Conservation (phyloP, 2,329 filamentous ascomycete species). For the Botrytis hyacinthi region DNA sequence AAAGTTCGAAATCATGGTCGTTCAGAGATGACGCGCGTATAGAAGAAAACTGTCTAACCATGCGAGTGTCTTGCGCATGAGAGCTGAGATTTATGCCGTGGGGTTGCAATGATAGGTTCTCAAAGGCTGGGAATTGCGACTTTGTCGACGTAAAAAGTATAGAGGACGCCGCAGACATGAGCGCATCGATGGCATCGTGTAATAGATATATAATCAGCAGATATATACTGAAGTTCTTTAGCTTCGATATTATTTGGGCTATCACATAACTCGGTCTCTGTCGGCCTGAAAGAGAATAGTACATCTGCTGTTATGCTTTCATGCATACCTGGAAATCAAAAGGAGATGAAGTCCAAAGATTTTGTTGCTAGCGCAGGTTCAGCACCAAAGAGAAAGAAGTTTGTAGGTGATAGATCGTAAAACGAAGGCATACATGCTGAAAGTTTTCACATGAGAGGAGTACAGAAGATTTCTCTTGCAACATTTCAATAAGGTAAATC, state of each 20-base stretch:
- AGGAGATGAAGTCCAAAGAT: neutral
- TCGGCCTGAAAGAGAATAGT: neutral
- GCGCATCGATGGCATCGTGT: neutral
- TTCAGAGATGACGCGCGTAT: neutral
- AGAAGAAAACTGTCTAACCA: accelerated
- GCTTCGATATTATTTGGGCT: neutral
- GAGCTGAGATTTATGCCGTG: neutral
- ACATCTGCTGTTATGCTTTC: neutral
- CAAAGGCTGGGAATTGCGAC: neutral
- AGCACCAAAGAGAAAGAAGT: neutral
- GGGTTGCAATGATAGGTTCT: neutral
- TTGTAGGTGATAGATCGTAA: neutral
- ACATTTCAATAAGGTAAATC: neutral
- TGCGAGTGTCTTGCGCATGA: neutral
- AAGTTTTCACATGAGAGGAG: neutral
- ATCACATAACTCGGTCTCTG: neutral
- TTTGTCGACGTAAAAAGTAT: neutral
- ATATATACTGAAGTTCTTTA: neutral
- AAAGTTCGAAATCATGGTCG: neutral
- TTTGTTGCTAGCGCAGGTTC: neutral
- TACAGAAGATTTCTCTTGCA: neutral
- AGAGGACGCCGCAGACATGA: neutral
- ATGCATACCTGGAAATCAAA: neutral
- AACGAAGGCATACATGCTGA: neutral
- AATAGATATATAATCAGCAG: neutral